Percentiles rank a stretch among this genome's conserved stretches.
phyloP scores from a whole-genome alignment of 805 yeast species.

The Priceomyces melissophilus region DNA sequence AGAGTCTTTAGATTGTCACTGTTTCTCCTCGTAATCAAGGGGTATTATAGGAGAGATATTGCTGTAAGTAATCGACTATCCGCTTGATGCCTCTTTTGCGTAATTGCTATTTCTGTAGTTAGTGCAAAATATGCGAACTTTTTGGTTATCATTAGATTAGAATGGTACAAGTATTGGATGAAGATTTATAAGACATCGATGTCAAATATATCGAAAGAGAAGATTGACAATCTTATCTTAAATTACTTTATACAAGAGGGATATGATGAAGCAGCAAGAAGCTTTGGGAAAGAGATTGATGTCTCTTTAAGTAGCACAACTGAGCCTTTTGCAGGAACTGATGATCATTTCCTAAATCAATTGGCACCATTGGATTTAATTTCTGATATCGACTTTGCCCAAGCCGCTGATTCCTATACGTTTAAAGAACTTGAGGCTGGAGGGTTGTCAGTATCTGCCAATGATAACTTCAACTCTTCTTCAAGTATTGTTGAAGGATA shows the following conservation, averaged over 20 bases:
- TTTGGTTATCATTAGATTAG: not conserved
- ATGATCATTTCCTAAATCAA: conserved; percentile 8
- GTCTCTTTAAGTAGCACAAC: conserved; percentile 10
- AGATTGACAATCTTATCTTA: conserved; percentile 54
- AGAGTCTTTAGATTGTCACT: too few species aligned
- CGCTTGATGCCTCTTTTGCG: too few species aligned
- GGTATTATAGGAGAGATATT: too few species aligned
- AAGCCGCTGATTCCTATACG: conserved; percentile 8
- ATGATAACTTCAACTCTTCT: conserved; percentile 2
- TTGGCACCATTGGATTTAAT: conserved; percentile 7
- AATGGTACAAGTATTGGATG: not conserved
- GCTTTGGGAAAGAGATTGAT: conserved; percentile 58
- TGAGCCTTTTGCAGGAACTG: not conserved
- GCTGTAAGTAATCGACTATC: too few species aligned
- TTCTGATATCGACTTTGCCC: conserved; percentile 13
- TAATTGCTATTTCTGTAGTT: conserved; percentile 3
- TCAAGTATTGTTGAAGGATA: conserved; percentile 34
- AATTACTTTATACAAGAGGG: conserved; percentile 79
- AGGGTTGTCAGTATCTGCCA: not conserved
- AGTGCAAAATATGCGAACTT: conserved; percentile 1
- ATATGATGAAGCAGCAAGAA: conserved; percentile 61
- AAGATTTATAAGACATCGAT: not conserved
- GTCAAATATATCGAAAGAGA: conserved; percentile 22
- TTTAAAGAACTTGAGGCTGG: conserved; percentile 3
- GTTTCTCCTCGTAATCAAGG: too few species aligned